Base-by-base conservation (phyloP, 805 yeast genomes). In the Lipomyces mesembrius region DNA sequence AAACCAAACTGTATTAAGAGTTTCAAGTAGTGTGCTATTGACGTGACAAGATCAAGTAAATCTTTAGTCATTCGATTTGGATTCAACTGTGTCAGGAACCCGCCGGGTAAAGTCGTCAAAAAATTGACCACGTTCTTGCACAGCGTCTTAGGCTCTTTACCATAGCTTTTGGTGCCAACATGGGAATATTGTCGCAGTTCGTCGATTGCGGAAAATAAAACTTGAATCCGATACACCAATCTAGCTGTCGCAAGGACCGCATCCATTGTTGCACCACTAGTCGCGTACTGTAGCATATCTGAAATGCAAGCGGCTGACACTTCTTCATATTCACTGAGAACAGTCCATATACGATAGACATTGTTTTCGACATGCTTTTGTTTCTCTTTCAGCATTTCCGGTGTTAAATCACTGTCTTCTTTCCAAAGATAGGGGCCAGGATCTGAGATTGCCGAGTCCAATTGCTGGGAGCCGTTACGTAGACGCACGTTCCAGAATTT, bases 401-500 rank as follows among this genome's bases (percentile, higher is more conserved):
- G 84, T 7, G 81, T 75, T 25, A 84, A 80, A 49, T 78, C 78
- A 17, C 73, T 70, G 63, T 82, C 79, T n/a, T 70, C 68, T 32
- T 63, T 76, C 34, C 69, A 63, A 2, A 69, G 65, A 17, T 69
- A 54, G 12, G 70, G 61, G 2, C 70, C 64, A 7, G 71, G 61
- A n/a, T 64, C 67, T 27, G 69, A 59, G 25, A 52, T 43, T 3
- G 64, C 62, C 3, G 70, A 61, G 17, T 3, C 78, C 77, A 27
- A 82, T 78, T 51, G 81, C 93, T 34, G 89, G 83, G 46, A 58
- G 8, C 85, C 80, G 60, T 84, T 88, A 34, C 89, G 84, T 27
- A 95, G 81, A 65, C 88, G 84, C 25, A 93, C 96, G 75, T 92
- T 92, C 99, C 99, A 95, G 75, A 92, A 93, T 77, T 93, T 93